These are phyloP conservation scores for Fusarium anthophilum DNA, from an alignment of 2,329 filamentous ascomycete genomes.

Conservation along the genomic window DNA sequence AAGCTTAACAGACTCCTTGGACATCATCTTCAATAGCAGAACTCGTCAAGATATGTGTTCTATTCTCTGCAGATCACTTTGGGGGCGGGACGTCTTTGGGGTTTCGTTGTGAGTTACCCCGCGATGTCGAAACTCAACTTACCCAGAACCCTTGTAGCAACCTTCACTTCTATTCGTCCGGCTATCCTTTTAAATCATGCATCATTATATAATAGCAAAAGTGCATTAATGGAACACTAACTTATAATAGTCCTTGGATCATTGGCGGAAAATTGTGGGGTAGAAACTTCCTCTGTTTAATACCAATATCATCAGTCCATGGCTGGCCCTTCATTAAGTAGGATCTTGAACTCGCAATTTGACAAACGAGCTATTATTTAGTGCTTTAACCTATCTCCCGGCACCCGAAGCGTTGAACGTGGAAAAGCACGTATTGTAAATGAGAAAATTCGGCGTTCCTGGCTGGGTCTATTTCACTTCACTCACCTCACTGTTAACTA, in stretches of 20 bases:
- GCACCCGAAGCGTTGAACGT: too few species aligned
- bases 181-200: not conserved
- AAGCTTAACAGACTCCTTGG: fast-evolving
- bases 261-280: not conserved
- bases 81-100: not conserved
- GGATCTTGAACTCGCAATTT: too few species aligned
- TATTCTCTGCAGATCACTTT: not conserved
- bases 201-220: not conserved
- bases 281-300: too few species aligned
- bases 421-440: too few species aligned
- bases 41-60: not conserved
- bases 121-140: not conserved
- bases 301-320: not conserved
- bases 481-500: too few species aligned
- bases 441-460: too few species aligned
- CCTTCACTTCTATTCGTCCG: not conserved
- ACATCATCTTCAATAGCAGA: not conserved
- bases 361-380: fast-evolving
- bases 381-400: fast-evolving
- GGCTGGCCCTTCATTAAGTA: not conserved
- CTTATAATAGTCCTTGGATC: not conserved
- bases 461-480: fast-evolving
- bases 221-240: not conserved
- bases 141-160: not conserved
- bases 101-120: not conserved